phyloP scores from a whole-genome alignment of 306 rosid species.

The Ziziphus jujuba region DNA sequence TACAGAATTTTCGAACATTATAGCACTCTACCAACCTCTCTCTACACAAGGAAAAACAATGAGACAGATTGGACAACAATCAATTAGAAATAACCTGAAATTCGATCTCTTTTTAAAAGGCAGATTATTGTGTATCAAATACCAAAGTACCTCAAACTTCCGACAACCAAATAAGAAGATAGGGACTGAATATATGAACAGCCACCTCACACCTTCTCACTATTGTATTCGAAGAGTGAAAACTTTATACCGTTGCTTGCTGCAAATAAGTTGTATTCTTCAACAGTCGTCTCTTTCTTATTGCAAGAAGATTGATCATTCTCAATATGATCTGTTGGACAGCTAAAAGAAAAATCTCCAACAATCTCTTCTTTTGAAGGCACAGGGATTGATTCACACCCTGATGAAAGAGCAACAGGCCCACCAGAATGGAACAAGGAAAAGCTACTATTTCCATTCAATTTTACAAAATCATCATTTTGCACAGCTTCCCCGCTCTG shows the following conservation, averaged over 20 bases:
- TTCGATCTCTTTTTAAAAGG: slow-evolving; percentile 36
- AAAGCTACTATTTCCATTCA: slow-evolving; percentile 47
- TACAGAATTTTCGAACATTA: slow-evolving; percentile 47
- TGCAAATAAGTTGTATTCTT: slow-evolving; percentile 95
- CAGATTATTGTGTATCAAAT: slow-evolving; percentile 68
- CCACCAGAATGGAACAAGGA: slow-evolving; percentile 95
- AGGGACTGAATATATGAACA: slow-evolving; percentile 54
- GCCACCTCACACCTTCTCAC: slow-evolving; percentile 65
- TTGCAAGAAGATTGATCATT: slow-evolving; percentile 42
- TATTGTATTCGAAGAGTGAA: slow-evolving; percentile 56
- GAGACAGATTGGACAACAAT: slow-evolving; percentile 54
- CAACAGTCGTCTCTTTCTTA: slow-evolving; percentile 67
- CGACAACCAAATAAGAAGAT: slow-evolving; percentile 50
- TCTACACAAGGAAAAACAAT: slow-evolving; percentile 45
- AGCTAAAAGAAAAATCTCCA: slow-evolving; percentile 39
- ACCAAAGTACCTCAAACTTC: slow-evolving; percentile 58
- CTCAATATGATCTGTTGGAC: slow-evolving; percentile 46
- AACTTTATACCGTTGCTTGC: slow-evolving; percentile 70
- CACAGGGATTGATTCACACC: slow-evolving; percentile 38
- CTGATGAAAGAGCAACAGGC: slow-evolving; percentile 73
- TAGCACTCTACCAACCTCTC: slow-evolving; percentile 55
- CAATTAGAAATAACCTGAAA: slow-evolving; percentile 47
- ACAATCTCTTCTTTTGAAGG: slow-evolving; percentile 44
- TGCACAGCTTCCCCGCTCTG: slow-evolving; percentile 38
- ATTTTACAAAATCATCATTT: slow-evolving; percentile 48